A percentile compares a stretch with the other conserved stretches of the same genome.
phyloP scores from a whole-genome alignment of 306 rosid species.

The Gastrolobium villosum region DNA sequence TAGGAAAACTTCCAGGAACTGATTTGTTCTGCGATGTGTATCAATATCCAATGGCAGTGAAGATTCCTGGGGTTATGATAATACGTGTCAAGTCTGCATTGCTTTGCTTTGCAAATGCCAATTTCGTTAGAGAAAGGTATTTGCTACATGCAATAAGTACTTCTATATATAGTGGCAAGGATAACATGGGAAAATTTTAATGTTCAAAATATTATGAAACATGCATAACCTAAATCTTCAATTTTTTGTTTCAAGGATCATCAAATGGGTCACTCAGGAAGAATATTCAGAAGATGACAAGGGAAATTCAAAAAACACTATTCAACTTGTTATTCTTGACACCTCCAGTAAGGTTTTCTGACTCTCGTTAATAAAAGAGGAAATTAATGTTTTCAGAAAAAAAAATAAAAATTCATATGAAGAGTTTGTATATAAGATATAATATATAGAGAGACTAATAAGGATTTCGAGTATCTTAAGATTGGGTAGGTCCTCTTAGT shows the following conservation, averaged over 20 bases:
- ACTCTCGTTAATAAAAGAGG: background rate
- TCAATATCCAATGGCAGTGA: conserved; percentile 87
- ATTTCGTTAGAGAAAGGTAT: conserved; percentile 75
- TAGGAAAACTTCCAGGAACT: conserved; percentile 85
- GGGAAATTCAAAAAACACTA: conserved; percentile 47
- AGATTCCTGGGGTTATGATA: conserved; percentile 68
- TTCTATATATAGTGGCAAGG: background rate
- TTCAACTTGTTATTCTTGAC: conserved; percentile 70
- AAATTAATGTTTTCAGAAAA: background rate
- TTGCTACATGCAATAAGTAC: background rate
- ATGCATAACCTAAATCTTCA: background rate
- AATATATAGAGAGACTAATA: too few species aligned
- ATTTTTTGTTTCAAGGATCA: conserved; percentile 51
- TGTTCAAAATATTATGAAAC: background rate
- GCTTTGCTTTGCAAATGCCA: conserved; percentile 93
- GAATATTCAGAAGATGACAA: conserved; percentile 55
- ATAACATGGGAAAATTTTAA: background rate
- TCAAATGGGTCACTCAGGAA: conserved; percentile 61
- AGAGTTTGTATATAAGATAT: too few species aligned
- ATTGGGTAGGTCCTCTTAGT: background rate
- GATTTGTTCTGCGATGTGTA: conserved; percentile 66
- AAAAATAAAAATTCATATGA: background rate
- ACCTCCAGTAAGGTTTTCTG: conserved; percentile 67
- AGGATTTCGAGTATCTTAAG: background rate
- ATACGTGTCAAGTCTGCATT: conserved; percentile 74